These are phyloP conservation scores for Phytophthora megakarya DNA, from an alignment of 352 stramenopile species.

Conservation along the genomic window DNA sequence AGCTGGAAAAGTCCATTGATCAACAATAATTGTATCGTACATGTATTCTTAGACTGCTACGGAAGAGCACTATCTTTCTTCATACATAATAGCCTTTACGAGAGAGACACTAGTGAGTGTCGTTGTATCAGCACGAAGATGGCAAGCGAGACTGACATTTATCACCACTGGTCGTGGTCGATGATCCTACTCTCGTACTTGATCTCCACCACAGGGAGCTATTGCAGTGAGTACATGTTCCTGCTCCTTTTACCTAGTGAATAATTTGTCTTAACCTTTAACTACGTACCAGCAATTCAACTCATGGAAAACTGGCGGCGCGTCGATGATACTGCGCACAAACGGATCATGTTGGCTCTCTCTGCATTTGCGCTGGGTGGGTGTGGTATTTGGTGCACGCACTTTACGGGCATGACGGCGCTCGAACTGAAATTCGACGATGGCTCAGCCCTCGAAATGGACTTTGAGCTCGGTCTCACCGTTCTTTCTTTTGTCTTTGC, in stretches of 20 bases:
- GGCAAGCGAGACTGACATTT: conserved; percentile 19
- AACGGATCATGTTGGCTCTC: conserved; percentile 44
- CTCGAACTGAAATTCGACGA: conserved; percentile 41
- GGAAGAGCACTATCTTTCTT: no score
- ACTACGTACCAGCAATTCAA: conserved; percentile 52
- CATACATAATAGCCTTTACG: no score
- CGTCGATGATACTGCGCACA: conserved; percentile 30
- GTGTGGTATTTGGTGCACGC: conserved; percentile 69
- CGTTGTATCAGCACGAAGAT: conserved; percentile 11
- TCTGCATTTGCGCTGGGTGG: conserved; percentile 51
- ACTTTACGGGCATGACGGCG: conserved; percentile 75
- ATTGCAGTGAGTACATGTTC: conserved; percentile 49
- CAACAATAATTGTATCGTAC: no score
- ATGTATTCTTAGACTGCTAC: no score
- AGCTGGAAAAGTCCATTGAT: no score
- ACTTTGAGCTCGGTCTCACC: conserved; percentile 63
- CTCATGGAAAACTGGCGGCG: conserved; percentile 71
- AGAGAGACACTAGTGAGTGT: no score
- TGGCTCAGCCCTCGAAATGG: conserved; percentile 38
- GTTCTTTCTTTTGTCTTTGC: conserved; percentile 60
- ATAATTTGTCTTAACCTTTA: not conserved
- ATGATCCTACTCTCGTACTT: conserved; percentile 56
- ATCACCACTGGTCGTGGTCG: conserved; percentile 52
- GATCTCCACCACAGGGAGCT: conserved; percentile 66
- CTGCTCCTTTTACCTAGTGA: not conserved